phyloP scores from a whole-genome alignment of 768 basidiomycete species.

The Lentinus tigrinus region DNA sequence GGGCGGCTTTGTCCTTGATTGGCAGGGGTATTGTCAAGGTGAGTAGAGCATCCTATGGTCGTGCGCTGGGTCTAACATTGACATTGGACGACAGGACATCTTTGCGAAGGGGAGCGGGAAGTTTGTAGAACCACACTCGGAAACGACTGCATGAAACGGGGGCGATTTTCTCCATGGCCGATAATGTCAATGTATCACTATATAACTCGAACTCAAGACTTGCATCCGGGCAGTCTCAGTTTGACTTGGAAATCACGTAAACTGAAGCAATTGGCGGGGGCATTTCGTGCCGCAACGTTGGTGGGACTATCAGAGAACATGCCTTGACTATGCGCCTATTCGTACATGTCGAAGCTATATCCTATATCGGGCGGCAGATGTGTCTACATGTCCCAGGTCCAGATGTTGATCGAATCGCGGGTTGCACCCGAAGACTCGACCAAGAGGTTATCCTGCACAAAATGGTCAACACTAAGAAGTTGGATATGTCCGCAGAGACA shows the following conservation, averaged over 20 bases:
- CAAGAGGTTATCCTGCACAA: conserved; percentile 43
- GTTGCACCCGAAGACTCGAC: conserved; percentile 45
- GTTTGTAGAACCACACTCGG: conserved; percentile 20
- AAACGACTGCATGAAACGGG: not conserved
- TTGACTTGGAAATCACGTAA: no score
- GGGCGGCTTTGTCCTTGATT: conserved; percentile 62
- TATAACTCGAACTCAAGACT: no score
- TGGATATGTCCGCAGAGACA: conserved; percentile 8
- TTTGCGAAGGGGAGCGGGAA: conserved; percentile 42
- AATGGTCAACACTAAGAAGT: not conserved
- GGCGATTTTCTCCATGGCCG: no score
- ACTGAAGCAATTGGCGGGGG: no score
- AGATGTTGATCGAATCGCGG: conserved; percentile 25
- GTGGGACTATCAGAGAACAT: no score
- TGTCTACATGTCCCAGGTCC: conserved; percentile 10
- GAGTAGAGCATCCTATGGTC: not conserved
- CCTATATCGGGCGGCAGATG: no score
- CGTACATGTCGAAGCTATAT: no score
- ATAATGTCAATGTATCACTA: no score
- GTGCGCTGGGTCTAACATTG: not conserved
- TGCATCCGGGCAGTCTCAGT: no score
- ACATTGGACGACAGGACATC: conserved; percentile 34
- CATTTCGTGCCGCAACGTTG: no score
- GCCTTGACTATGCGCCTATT: no score
- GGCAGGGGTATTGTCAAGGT: conserved; percentile 64